Conservation (phyloP, 352 stramenopile species). For the Blastocystis sp. region DNA sequence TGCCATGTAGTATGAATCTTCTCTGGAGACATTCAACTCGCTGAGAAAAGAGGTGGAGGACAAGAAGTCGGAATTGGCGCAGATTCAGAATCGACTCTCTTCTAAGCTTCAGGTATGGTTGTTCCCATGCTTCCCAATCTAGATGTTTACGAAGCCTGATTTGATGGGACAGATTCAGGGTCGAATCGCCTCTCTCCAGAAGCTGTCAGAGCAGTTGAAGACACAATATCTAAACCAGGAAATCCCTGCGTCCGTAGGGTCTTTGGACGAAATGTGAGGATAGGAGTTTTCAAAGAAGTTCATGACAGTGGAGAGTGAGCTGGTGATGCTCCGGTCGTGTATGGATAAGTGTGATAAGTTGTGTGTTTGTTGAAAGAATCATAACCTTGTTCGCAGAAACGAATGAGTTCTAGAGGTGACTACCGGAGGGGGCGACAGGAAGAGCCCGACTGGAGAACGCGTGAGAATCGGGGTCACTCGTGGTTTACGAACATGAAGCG, state of each 20-base stretch:
- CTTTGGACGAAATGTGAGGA: background rate
- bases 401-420: background rate
- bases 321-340: conserved; percentile 27
- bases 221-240: background rate
- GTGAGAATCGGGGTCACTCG: conserved; percentile 31
- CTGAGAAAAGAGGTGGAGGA: background rate
- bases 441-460: conserved; percentile 43
- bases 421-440: background rate
- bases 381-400: background rate
- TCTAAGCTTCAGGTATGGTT: background rate
- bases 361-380: background rate
- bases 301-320: background rate
- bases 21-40: background rate
- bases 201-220: background rate
- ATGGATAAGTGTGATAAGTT: background rate
- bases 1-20: background rate
- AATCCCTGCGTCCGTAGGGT: background rate
- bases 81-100: background rate
- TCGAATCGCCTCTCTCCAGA: background rate
- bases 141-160: too few relatives aligned
- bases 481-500: conserved; percentile 49
- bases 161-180: background rate
- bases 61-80: background rate
- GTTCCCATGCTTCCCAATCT: too few relatives aligned
- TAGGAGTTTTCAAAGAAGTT: conserved; percentile 25